Percentiles rank a stretch among this genome's conserved stretches.
Conservation (phyloP, 257 asterid genomes). For the Plectranthus barbatus region DNA sequence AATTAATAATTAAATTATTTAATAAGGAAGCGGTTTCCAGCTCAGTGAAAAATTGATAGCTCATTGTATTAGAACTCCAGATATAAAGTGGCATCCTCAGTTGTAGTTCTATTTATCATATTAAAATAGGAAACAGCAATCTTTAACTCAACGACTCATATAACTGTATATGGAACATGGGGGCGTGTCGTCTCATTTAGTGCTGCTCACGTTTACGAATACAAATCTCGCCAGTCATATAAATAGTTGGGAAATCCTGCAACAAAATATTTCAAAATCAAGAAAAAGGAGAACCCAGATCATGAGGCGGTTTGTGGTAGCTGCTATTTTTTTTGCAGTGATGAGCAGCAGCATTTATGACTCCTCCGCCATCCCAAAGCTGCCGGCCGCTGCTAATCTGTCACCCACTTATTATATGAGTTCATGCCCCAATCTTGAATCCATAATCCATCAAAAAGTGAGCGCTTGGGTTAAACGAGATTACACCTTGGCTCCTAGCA, state of each 20-base stretch:
- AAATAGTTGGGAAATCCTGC: neutral
- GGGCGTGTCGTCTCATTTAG: slow-evolving; percentile 21
- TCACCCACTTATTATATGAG: slow-evolving; percentile 27
- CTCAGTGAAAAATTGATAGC: no score
- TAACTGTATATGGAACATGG: slow-evolving; percentile 18
- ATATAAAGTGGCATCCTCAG: neutral
- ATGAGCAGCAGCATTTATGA: neutral
- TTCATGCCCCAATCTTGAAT: slow-evolving; percentile 55
- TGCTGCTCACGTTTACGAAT: slow-evolving; percentile 35
- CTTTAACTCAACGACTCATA: neutral
- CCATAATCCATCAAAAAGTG: slow-evolving; percentile 41
- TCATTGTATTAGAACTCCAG: no score
- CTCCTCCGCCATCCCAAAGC: neutral
- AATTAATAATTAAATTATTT: neutral
- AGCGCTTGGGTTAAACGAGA: slow-evolving; percentile 47
- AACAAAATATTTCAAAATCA: neutral
- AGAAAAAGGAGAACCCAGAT: neutral
- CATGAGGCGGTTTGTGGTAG: slow-evolving; percentile 19
- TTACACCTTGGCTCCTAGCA: slow-evolving; percentile 51
- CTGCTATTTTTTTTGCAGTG: neutral
- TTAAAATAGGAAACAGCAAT: neutral
- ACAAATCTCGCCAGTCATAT: neutral
- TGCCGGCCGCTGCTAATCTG: slow-evolving; percentile 26
- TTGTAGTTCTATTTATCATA: neutral
- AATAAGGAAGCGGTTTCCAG: neutral